A percentile compares a stretch with the other conserved stretches of the same genome.
phyloP scores from a whole-genome alignment of 148 eudicot genomes.

The Rhododendron kiyosumense region DNA sequence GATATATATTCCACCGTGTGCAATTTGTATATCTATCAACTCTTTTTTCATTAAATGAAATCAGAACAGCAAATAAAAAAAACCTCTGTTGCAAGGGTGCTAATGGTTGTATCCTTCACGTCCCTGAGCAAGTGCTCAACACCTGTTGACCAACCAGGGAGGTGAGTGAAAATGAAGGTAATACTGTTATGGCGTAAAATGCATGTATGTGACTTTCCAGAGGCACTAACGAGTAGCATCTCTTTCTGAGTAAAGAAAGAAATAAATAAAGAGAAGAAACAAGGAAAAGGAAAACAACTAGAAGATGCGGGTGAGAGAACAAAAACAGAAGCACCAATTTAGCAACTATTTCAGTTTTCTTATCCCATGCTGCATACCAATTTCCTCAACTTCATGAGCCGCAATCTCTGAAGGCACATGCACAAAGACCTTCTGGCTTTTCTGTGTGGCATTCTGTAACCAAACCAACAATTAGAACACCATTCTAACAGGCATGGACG shows the following conservation, averaged over 20 bases:
- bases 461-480: conserved; percentile 13
- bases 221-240: neutral
- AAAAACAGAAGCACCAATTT: neutral
- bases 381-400: conserved; percentile 98
- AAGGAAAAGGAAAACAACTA: neutral
- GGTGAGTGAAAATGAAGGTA: neutral
- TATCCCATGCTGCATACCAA: conserved; percentile 43
- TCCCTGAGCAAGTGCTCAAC: conserved; percentile 98
- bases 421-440: conserved; percentile 94
- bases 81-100: conserved; percentile 97
- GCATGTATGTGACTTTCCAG: neutral
- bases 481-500: neutral
- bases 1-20: neutral
- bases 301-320: neutral
- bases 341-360: conserved; percentile 2
- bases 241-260: neutral
- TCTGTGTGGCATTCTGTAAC: conserved; percentile 92
- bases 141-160: conserved; percentile 32
- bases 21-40: neutral
- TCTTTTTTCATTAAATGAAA: neutral
- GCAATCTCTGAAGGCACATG: conserved; percentile 95
- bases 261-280: neutral
- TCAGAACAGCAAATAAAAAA: conserved; percentile 1
- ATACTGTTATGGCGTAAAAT: neutral
- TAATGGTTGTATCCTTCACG: conserved; percentile 95